Evolutionary conservation across 768 basidiomycete species (phyloP), one percentile per base, ranked within the genome.

Genomic region (Hericium alpestre): DNA sequence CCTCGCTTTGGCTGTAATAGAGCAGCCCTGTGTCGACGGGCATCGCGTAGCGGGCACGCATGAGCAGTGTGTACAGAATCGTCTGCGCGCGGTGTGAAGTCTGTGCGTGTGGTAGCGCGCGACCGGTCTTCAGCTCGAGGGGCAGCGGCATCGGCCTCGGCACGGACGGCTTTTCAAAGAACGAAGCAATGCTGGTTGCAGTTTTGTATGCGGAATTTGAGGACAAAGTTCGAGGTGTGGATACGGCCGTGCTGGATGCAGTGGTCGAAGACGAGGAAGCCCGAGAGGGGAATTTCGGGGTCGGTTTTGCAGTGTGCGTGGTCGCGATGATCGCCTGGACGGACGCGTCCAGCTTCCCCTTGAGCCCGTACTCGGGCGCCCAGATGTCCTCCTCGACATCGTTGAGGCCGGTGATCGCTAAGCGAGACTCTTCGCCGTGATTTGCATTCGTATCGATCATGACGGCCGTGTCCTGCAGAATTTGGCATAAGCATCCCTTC

Each of bases 81-180:
- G 96, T 99, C 70, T 99, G 96, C 0, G 96, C 96, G 39, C 96
- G 87, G 69, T 98, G 95, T 62, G 95, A 93, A 82, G 93, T 84
- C 1, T 80, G 79, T 0, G 82, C 86, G 8, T 32, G 32, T 10
- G 32, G 32, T 6, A 76, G 73, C 0, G 86, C 73, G 32, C 87
- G 79, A 1, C 96, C 96, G 0, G 96, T 99, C 72, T 99, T 99
- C 72, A 99, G 91, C 69, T 99, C 96, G 54, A 99, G 83, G 1
- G 95, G 95, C 63, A 86, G 76, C 0, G 83, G 76, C 60, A 65
- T 23, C 63, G 71, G 38, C 65, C 38, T 46, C 51, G 66, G 60
- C 63, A 71, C 56, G 54, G 61, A 55, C 20, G 58, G 15, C 43
- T n/a, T n/a, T 15, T 46, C 63, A 39, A 66, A 58, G n/a, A 64